These are phyloP conservation scores for Pulveroboletus sp. DNA, from an alignment of 1,284 basidiomycete genomes.

Conservation along the genomic window DNA sequence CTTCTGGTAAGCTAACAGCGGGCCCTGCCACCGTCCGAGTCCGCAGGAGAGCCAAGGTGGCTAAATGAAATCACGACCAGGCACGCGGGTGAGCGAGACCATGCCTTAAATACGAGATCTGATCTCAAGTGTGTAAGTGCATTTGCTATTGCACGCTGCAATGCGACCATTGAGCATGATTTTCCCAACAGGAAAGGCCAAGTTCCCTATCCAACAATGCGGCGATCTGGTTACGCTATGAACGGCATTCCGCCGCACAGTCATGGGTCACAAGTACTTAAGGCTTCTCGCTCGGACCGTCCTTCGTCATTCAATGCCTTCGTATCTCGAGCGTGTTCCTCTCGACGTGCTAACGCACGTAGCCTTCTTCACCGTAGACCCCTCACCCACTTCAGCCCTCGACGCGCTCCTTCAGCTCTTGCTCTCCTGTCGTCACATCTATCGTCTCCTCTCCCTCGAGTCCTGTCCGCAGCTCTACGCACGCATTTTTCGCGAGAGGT, in stretches of 20 bases:
- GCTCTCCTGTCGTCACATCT: slow-evolving; percentile 45
- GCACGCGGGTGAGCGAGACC: slow-evolving; percentile 33
- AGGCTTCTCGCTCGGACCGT: slow-evolving; percentile 15
- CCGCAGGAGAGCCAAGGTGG: slow-evolving; percentile 37
- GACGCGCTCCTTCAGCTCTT: slow-evolving; percentile 45
- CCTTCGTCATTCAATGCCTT: slow-evolving; percentile 40
- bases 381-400: slow-evolving; percentile 40
- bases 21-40: slow-evolving; percentile 25
- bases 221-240: slow-evolving; percentile 40
- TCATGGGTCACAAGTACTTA: slow-evolving; percentile 31
- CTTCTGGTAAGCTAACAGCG: slow-evolving; percentile 18
- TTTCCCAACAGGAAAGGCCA: slow-evolving; percentile 41
- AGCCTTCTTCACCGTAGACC: slow-evolving; percentile 45
- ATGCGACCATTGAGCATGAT: slow-evolving; percentile 36
- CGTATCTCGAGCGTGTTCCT: slow-evolving; percentile 48
- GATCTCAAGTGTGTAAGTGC: slow-evolving; percentile 38
- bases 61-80: slow-evolving; percentile 42
- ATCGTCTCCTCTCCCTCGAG: slow-evolving; percentile 44
- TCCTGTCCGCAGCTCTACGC: slow-evolving; percentile 63
- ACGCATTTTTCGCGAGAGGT: slow-evolving; percentile 54
- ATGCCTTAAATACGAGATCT: slow-evolving; percentile 40
- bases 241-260: slow-evolving; percentile 36
- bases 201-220: slow-evolving; percentile 38
- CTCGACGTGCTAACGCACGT: slow-evolving; percentile 54
- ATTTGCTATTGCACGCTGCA: slow-evolving; percentile 36